Conservation (phyloP, 768 basidiomycete genomes). For the Kwoniella europaea region DNA sequence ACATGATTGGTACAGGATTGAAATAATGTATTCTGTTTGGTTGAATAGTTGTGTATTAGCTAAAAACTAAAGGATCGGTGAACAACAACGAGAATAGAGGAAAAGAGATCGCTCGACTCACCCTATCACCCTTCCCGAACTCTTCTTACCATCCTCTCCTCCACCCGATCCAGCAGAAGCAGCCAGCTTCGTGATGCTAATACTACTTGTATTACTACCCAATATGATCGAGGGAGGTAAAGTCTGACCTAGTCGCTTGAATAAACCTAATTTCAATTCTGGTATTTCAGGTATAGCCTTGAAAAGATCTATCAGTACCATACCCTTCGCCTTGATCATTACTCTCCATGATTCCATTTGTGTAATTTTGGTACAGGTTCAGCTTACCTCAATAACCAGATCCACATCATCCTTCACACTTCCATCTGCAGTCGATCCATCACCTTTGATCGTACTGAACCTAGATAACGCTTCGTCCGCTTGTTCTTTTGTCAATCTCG, state of each 20-base stretch:
- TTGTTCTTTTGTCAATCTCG: constrained; percentile 69
- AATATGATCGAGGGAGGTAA: constrained; percentile 76
- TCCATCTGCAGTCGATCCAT: constrained; percentile 62
- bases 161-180: constrained; percentile 71
- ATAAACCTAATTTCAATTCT: constrained; percentile 76
- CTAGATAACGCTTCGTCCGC: constrained; percentile 75
- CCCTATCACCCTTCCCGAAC: constrained; percentile 76
- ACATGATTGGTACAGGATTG: constrained; percentile 97
- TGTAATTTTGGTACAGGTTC: neutral
- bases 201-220: constrained; percentile 91
- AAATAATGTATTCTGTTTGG: constrained; percentile 87
- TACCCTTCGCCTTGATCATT: neutral
- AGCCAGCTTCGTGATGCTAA: constrained; percentile 92
- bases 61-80: too few relatives aligned
- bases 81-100: too few relatives aligned
- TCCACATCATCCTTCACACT: constrained; percentile 76
- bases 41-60: too few relatives aligned
- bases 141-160: constrained; percentile 65
- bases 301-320: neutral
- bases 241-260: constrained; percentile 70
- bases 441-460: constrained; percentile 56
- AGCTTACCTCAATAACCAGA: constrained; percentile 82
- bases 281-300: constrained; percentile 92
- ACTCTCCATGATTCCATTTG: neutral
- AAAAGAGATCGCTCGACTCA: constrained; percentile 26